Conservation (phyloP, 2,329 filamentous ascomycete genomes). For the Allantophomopsis cytisporea region DNA sequence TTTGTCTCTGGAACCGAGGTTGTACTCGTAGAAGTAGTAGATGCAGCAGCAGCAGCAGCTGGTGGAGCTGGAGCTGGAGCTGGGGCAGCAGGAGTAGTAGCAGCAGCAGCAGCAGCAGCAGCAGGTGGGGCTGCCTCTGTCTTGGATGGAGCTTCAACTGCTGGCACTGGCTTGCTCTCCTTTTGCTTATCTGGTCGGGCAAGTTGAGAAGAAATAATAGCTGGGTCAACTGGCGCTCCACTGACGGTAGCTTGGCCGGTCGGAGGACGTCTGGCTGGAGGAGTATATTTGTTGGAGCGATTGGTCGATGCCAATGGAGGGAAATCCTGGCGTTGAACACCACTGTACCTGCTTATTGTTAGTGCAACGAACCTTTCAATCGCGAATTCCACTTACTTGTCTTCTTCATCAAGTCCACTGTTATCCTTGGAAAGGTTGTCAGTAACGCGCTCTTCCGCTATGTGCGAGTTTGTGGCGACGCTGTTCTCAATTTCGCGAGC, state of each 20-base stretch:
- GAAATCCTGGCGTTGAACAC: conserved; percentile 68
- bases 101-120: conserved; percentile 7
- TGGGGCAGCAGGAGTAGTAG: background rate
- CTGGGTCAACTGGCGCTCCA: conserved; percentile 70
- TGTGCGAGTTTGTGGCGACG: conserved; percentile 61
- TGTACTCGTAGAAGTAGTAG: conserved; percentile 13
- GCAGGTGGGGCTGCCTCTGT: conserved; percentile 2
- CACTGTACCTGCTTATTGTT: conserved; percentile 57
- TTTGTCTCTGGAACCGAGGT: conserved; percentile 17
- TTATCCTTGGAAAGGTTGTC: conserved; percentile 50
- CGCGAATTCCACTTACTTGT: conserved; percentile 49
- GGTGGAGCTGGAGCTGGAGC: conserved; percentile 4
- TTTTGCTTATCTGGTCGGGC: conserved; percentile 28
- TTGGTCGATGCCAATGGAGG: conserved; percentile 40
- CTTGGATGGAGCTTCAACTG: conserved; percentile 9
- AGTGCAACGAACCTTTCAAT: too few relatives aligned
- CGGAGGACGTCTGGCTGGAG: conserved; percentile 74
- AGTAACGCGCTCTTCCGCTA: conserved; percentile 79
- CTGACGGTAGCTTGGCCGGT: conserved; percentile 59
- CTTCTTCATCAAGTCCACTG: conserved; percentile 71
- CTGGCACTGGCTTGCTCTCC: conserved; percentile 14
- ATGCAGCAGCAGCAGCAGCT: conserved; percentile 14
- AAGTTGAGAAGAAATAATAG: conserved; percentile 82
- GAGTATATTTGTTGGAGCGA: conserved; percentile 66
- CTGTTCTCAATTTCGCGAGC: conserved; percentile 82